These are phyloP conservation scores for Miscanthus lutarioriparius DNA, from an alignment of 176 grass and related monocot species.

Conservation along the genomic window DNA sequence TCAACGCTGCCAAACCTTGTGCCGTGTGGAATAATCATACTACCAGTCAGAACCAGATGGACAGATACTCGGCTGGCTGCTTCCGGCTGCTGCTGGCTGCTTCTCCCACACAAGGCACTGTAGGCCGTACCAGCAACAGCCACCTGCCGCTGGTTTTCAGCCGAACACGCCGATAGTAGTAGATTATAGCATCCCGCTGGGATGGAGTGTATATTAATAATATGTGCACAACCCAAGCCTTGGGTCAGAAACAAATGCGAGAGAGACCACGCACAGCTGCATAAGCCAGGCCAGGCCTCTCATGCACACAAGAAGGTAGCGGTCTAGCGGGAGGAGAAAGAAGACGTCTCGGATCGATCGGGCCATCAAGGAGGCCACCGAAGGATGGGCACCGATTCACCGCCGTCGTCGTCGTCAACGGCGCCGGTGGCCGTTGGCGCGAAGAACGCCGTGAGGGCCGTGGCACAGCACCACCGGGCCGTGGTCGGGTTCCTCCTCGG, in stretches of 20 bases:
- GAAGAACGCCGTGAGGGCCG: slow-evolving; percentile 20
- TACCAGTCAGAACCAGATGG: slow-evolving; percentile 13
- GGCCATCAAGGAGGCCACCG: neutral
- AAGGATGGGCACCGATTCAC: slow-evolving; percentile 7
- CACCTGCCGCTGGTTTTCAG: too few relatives aligned
- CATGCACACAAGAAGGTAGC: too few relatives aligned
- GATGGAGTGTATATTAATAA: neutral
- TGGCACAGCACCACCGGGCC: slow-evolving; percentile 32
- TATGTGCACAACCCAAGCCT: neutral
- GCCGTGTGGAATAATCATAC: slow-evolving; percentile 17
- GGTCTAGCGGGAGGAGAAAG: neutral
- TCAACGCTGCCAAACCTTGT: neutral
- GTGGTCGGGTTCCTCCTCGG: slow-evolving; percentile 38
- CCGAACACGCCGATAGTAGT: too few relatives aligned
- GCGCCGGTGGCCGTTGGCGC: too few relatives aligned
- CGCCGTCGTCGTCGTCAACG: neutral
- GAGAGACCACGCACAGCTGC: neutral
- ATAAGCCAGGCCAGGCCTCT: neutral
- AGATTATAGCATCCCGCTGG: neutral
- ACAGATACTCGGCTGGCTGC: too few relatives aligned
- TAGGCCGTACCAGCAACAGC: too few relatives aligned
- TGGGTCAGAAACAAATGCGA: neutral
- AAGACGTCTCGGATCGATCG: too few relatives aligned
- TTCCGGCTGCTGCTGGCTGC: too few relatives aligned
- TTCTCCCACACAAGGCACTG: too few relatives aligned